phyloP scores from a whole-genome alignment of 2,329 filamentous ascomycete species.

The Chaetothyriales sp. region DNA sequence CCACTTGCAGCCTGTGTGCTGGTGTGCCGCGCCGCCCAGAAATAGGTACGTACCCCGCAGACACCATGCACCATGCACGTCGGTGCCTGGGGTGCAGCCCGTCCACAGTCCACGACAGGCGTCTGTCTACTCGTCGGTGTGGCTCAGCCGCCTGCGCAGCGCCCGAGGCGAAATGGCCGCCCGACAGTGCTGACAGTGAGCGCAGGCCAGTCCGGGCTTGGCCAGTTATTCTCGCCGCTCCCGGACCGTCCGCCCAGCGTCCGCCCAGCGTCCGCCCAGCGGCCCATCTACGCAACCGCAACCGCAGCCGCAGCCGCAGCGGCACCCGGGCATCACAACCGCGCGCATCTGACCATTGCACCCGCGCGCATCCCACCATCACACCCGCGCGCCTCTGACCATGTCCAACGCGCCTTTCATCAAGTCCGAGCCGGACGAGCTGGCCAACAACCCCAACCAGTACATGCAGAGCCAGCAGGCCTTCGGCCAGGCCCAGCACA shows the following conservation, averaged over 20 bases:
- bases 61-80: too few species aligned
- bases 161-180: neutral
- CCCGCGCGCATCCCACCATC: too few species aligned
- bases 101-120: too few species aligned
- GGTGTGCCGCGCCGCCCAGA: neutral
- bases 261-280: neutral
- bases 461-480: constrained; percentile 28
- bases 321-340: neutral
- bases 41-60: neutral
- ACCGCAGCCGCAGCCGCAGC: too few species aligned
- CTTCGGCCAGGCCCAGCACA: constrained; percentile 15
- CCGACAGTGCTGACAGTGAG: neutral
- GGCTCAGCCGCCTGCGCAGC: neutral
- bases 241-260: neutral
- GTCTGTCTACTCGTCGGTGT: neutral
- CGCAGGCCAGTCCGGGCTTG: neutral
- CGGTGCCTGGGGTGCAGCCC: neutral
- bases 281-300: neutral
- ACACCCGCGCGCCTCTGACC: neutral
- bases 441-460: constrained; percentile 38
- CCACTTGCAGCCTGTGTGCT: neutral
- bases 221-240: neutral
- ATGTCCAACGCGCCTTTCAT: constrained; percentile 50
- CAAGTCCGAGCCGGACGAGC: constrained; percentile 55
- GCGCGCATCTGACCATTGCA: constrained; percentile 25